phyloP scores from a whole-genome alignment of 2,329 filamentous ascomycete genomes.

The Aspergillus proliferans region DNA sequence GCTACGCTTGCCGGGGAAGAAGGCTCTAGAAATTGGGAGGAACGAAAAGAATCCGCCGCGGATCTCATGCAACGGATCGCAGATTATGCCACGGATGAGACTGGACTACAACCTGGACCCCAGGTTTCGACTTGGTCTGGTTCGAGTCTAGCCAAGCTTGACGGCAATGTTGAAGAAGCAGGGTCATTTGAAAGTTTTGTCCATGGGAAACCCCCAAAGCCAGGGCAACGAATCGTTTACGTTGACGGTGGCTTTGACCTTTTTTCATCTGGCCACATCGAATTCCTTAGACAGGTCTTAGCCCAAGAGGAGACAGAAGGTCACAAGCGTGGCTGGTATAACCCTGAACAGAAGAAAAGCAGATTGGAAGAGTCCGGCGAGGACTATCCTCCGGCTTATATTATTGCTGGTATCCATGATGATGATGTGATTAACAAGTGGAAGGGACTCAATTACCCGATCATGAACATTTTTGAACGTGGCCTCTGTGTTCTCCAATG shows the following conservation, averaged over 20 bases:
- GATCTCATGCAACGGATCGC: constrained; percentile 71
- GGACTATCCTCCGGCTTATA: constrained; percentile 75
- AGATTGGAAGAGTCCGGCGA: constrained; percentile 57
- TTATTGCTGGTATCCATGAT: constrained; percentile 91
- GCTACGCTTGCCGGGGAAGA: constrained; percentile 63
- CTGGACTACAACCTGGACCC: constrained; percentile 68
- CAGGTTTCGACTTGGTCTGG: constrained; percentile 78
- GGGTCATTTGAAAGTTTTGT: constrained; percentile 65
- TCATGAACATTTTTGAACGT: constrained; percentile 98
- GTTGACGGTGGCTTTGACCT: constrained; percentile 96
- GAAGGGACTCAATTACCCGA: constrained; percentile 97
- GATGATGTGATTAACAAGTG: constrained; percentile 92
- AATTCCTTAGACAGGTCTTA: constrained; percentile 76
- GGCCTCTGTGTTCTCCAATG: constrained; percentile 94
- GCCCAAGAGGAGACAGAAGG: constrained; percentile 66
- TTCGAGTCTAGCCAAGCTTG: constrained; percentile 29
- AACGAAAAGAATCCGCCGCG: constrained; percentile 56
- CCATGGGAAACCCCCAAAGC: constrained; percentile 61
- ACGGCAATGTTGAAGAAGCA: constrained; percentile 48
- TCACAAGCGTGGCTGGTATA: constrained; percentile 66
- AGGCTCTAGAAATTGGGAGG: constrained; percentile 62
- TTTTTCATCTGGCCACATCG: constrained; percentile 94
- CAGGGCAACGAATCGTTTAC: constrained; percentile 82
- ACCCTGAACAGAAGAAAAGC: constrained; percentile 56
- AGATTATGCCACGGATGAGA: constrained; percentile 83